These are phyloP conservation scores for Hypoxylon lienhwacheense DNA, from an alignment of 495 filamentous ascomycete genomes.

Conservation along the genomic window DNA sequence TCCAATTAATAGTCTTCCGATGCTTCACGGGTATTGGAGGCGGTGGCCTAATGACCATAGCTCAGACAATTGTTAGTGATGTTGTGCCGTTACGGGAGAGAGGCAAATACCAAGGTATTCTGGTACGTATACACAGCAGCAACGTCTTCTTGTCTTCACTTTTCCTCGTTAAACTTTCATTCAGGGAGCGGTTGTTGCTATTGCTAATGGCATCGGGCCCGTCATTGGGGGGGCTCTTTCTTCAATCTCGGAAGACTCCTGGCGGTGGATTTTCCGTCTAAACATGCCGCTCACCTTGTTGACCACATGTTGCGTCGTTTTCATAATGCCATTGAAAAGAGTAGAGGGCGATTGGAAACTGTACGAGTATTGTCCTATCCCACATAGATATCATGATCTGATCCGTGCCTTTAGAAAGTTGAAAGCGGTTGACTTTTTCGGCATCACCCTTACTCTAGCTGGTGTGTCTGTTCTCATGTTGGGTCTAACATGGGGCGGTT, in stretches of 20 bases:
- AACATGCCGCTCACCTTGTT: constrained; percentile 52
- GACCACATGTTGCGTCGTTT: constrained; percentile 48
- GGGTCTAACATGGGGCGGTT: constrained; percentile 56
- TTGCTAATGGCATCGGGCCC: constrained; percentile 58
- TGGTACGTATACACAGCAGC: constrained; percentile 36
- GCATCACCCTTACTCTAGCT: constrained; percentile 28
- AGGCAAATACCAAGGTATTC: constrained; percentile 62
- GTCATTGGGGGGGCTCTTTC: constrained; percentile 58
- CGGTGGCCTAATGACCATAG: constrained; percentile 59
- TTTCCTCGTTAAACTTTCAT: background rate
- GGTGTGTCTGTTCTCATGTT: constrained; percentile 37
- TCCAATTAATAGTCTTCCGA: constrained; percentile 58
- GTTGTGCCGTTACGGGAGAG: constrained; percentile 57
- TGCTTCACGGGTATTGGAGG: constrained; percentile 60
- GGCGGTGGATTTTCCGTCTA: constrained; percentile 61
- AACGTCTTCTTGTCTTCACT: background rate
- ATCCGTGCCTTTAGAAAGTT: constrained; percentile 41
- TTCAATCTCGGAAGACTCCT: constrained; percentile 41
- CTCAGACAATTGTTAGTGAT: constrained; percentile 58
- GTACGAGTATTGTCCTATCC: constrained; percentile 18
- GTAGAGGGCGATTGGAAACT: constrained; percentile 54
- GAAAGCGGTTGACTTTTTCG: constrained; percentile 52
- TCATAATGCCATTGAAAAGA: constrained; percentile 56
- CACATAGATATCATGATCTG: background rate
- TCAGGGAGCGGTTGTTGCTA: constrained; percentile 54